A percentile compares a stretch with the other conserved stretches of the same genome.
Conservation (phyloP, 306 rosid species). For the Trichosanthes truncata region DNA sequence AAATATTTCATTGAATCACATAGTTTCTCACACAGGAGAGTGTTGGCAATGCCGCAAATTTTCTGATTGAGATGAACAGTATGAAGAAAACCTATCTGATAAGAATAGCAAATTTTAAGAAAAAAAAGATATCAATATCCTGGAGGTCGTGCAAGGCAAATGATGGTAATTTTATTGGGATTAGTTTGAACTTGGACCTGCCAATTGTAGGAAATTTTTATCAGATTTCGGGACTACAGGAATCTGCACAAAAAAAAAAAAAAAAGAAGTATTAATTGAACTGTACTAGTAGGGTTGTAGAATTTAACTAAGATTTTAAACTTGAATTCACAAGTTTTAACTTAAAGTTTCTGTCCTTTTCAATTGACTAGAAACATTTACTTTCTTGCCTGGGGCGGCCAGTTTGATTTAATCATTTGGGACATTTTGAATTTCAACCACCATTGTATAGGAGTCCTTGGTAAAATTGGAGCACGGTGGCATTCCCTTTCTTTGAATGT, state of each 20-base stretch:
- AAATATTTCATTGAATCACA: not conserved
- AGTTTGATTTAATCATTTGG: not conserved
- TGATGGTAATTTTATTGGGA: not conserved
- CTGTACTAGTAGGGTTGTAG: not conserved
- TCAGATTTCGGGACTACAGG: not conserved
- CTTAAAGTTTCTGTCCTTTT: not conserved
- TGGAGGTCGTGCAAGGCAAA: not conserved
- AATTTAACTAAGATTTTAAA: not conserved
- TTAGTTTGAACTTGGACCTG: not conserved
- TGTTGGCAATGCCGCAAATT: not conserved
- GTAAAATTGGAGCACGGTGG: not conserved
- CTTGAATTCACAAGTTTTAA: not conserved
- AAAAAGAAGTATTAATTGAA: not conserved
- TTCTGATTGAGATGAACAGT: not conserved
- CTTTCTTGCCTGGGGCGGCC: not conserved
- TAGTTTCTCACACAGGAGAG: not conserved
- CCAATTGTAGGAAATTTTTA: not conserved
- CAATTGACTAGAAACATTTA: not conserved
- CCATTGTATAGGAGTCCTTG: not conserved
- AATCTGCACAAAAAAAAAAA: not conserved
- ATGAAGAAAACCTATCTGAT: not conserved
- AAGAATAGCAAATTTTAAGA: not conserved
- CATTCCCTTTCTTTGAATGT: not conserved
- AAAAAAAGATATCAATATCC: not conserved
- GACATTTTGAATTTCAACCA: not conserved